Conservation (phyloP, 805 yeast species). For the Hanseniaspora thailandica region DNA sequence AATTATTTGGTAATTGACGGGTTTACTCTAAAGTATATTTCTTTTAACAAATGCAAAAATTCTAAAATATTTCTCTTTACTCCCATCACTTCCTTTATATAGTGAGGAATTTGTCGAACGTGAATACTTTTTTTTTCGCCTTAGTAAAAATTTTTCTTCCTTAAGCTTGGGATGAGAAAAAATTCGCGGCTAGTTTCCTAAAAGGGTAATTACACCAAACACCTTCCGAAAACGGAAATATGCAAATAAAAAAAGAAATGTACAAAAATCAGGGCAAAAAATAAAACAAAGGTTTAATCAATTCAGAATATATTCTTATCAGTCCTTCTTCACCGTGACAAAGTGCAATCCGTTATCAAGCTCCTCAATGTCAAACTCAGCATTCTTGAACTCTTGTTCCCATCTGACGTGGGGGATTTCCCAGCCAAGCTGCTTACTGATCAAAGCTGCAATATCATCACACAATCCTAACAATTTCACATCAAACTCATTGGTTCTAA, state of each 20-base stretch:
- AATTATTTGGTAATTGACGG: not conserved
- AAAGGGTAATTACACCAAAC: not conserved
- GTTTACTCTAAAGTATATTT: not conserved
- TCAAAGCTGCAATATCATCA: conserved; percentile 65
- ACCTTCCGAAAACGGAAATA: not conserved
- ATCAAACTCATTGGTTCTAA: conserved; percentile 68
- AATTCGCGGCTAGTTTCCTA: not conserved
- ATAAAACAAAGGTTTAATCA: not conserved
- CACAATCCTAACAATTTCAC: conserved; percentile 65
- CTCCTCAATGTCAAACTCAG: conserved; percentile 20
- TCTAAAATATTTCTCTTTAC: too few relatives aligned
- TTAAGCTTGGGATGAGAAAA: not conserved
- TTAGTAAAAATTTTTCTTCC: not conserved
- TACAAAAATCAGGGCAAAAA: not conserved
- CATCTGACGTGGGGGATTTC: conserved; percentile 45
- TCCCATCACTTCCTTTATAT: not conserved
- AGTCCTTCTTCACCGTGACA: conserved; percentile 15
- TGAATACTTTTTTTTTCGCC: not conserved
- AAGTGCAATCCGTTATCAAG: conserved; percentile 26
- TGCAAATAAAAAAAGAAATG: not conserved
- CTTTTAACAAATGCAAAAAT: too few relatives aligned
- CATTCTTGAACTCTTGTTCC: conserved; percentile 26
- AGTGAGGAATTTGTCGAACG: not conserved
- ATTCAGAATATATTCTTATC: not conserved
- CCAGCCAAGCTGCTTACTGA: conserved; percentile 51